Evolutionary conservation across 2,329 filamentous ascomycete genomes (phyloP).

Genomic region (Emergomyces orientalis): DNA sequence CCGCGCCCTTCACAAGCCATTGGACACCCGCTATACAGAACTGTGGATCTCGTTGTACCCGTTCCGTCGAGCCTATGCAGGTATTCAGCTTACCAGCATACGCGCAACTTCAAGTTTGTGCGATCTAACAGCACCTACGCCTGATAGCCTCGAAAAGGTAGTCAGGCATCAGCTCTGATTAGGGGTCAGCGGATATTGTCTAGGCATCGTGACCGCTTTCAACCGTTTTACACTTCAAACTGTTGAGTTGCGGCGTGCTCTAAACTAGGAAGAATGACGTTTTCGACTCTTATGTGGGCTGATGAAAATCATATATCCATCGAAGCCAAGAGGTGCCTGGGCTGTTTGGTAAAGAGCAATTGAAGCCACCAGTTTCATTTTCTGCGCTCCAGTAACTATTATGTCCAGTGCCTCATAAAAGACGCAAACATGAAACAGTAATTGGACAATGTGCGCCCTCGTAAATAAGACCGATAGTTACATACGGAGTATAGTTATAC

Average conservation of each 20-base stretch:
- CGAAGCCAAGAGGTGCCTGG: background rate
- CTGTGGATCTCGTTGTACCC: background rate
- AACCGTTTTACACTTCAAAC: background rate
- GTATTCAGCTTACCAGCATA: background rate
- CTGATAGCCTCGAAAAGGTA: background rate
- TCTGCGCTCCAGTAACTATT: background rate
- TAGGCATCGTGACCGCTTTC: background rate
- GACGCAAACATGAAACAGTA: background rate
- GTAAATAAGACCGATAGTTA: background rate
- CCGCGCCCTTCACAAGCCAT: background rate
- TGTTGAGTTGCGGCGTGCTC: background rate
- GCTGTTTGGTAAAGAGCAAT: background rate
- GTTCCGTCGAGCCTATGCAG: background rate
- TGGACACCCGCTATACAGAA: background rate
- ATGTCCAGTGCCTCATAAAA: background rate
- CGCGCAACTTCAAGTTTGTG: background rate
- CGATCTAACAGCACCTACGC: background rate
- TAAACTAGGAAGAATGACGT: background rate
- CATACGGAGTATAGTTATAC: background rate
- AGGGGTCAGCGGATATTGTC: background rate
- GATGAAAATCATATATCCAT: background rate
- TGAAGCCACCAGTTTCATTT: background rate
- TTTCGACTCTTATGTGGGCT: background rate
- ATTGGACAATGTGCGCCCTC: background rate
- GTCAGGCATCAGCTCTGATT: background rate